Percentiles rank a stretch among this genome's conserved stretches.
These are phyloP conservation scores for Sclerotinia borealis DNA, from an alignment of 2,329 filamentous ascomycete genomes.

Conservation along the genomic window DNA sequence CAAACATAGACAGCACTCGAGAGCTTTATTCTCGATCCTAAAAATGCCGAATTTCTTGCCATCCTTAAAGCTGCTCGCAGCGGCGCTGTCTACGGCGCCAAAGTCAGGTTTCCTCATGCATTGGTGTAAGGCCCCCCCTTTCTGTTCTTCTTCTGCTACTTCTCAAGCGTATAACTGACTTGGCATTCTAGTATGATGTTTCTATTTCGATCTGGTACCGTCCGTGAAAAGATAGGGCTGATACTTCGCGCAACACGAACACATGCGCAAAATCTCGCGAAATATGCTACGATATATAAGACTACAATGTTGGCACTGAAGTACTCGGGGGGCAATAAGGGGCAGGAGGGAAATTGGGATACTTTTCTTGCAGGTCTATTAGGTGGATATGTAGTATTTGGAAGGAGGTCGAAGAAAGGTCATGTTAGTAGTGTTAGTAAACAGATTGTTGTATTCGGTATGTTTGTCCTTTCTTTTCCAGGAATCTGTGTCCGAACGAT, in stretches of 20 bases:
- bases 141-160: not conserved
- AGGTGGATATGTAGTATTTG: constrained; percentile 92
- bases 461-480: not conserved
- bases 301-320: constrained; percentile 69
- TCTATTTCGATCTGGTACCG: constrained; percentile 84
- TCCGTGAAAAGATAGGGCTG: constrained; percentile 68
- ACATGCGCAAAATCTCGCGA: constrained; percentile 86
- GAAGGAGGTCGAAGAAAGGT: constrained; percentile 57
- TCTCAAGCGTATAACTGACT: not conserved
- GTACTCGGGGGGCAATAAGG: constrained; percentile 49
- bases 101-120: constrained; percentile 97
- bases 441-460: constrained; percentile 88
- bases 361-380: constrained; percentile 79
- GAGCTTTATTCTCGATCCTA: constrained; percentile 71
- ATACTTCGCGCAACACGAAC: constrained; percentile 82
- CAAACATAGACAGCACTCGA: constrained; percentile 47
- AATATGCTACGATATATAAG: constrained; percentile 91
- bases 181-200: constrained; percentile 71
- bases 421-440: constrained; percentile 78
- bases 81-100: constrained; percentile 92
- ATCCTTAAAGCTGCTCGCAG: constrained; percentile 92
- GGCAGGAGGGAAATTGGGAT: constrained; percentile 70
- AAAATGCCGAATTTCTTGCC: constrained; percentile 77
- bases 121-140: constrained; percentile 58
- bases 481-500: not conserved